phyloP scores from a whole-genome alignment of 2,329 filamentous ascomycete genomes.

The Clonostachys byssicola region DNA sequence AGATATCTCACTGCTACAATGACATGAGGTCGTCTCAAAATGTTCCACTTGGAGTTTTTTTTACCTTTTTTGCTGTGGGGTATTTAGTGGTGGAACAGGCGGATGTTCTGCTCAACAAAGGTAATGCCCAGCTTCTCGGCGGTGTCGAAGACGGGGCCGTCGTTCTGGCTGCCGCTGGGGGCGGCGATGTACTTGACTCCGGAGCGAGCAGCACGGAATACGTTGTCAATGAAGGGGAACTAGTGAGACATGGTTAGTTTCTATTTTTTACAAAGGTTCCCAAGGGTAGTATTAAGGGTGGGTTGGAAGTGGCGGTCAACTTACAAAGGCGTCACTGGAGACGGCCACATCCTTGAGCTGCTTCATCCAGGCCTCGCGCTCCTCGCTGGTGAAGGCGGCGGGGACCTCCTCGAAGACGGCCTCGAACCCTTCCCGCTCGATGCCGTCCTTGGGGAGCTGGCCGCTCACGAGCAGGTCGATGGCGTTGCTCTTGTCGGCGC shows the following conservation, averaged over 20 bases:
- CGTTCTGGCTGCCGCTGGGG: constrained; percentile 85
- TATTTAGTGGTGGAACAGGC: constrained; percentile 87
- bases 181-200: constrained; percentile 96
- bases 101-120: constrained; percentile 91
- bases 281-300: background rate
- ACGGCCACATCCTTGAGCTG: constrained; percentile 81
- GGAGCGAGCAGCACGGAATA: constrained; percentile 84
- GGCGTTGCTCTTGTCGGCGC: constrained; percentile 95
- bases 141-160: constrained; percentile 76
- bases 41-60: no score
- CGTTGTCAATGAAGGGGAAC: constrained; percentile 99
- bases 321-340: constrained; percentile 92
- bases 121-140: constrained; percentile 89
- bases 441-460: constrained; percentile 75
- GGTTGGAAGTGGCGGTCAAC: constrained; percentile 26
- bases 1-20: no score
- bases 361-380: constrained; percentile 80
- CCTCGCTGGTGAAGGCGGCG: constrained; percentile 72
- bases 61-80: no score
- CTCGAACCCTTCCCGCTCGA: constrained; percentile 85
- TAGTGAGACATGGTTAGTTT: constrained; percentile 25
- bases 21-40: no score
- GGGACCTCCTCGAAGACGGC: constrained; percentile 88
- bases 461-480: constrained; percentile 94
- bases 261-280: constrained; percentile 1